phyloP scores from a whole-genome alignment of 306 rosid genomes.

The Spatholobus suberectus region DNA sequence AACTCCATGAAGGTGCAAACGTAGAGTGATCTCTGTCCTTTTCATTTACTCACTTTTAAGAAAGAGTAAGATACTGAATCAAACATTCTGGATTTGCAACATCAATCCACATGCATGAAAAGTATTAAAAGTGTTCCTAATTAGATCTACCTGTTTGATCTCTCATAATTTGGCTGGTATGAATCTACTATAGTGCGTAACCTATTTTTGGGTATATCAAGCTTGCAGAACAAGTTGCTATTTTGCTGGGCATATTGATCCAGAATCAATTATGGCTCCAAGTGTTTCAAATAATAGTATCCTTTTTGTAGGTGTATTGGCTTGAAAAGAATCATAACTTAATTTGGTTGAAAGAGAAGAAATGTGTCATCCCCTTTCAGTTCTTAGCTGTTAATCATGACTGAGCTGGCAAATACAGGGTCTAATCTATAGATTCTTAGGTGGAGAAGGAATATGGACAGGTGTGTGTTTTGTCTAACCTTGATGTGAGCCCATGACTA shows the following conservation, averaged over 20 bases:
- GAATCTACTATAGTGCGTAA: neutral
- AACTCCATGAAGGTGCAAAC: neutral
- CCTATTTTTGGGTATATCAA: neutral
- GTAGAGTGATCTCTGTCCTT: neutral
- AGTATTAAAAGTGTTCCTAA: neutral
- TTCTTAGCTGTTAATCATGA: neutral
- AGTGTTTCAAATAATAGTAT: slow-evolving; percentile 1
- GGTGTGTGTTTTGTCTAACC: neutral
- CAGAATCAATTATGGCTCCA: neutral
- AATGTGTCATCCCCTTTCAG: neutral
- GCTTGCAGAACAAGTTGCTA: neutral
- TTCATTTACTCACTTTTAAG: neutral
- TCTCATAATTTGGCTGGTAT: neutral
- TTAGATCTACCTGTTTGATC: neutral
- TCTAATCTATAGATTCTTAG: slow-evolving; percentile 1
- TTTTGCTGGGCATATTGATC: neutral
- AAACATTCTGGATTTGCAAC: neutral
- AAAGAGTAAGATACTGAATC: slow-evolving; percentile 3
- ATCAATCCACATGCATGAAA: neutral
- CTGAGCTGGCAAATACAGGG: neutral
- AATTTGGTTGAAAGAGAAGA: neutral
- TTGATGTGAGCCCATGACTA: neutral
- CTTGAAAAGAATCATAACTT: neutral
- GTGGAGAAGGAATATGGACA: neutral
- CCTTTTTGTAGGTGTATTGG: neutral